These are phyloP conservation scores for Miscanthus lutarioriparius DNA, from an alignment of 176 grass and related monocot genomes.

Conservation along the genomic window DNA sequence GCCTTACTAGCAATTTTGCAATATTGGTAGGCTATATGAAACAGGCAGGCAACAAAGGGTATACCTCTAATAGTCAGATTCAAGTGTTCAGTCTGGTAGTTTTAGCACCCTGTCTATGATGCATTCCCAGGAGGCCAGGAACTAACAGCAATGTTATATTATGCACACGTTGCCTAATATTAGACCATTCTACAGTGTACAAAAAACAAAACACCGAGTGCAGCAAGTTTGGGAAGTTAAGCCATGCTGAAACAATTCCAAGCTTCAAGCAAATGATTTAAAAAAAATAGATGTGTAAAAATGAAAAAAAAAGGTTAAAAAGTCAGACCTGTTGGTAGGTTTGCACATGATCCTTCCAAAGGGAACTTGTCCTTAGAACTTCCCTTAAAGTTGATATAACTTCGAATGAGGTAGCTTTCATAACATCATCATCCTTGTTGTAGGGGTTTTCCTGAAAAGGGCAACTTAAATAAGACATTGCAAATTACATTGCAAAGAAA, in stretches of 20 bases:
- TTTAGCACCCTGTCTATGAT: not conserved
- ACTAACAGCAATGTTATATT: not conserved
- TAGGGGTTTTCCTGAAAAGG: slow-evolving; percentile 74
- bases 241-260: slow-evolving; percentile 12
- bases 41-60: slow-evolving; percentile 6
- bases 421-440: slow-evolving; percentile 87
- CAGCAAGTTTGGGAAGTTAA: not conserved
- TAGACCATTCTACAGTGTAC: not conserved
- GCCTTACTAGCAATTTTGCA: not conserved
- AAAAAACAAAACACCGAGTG: slow-evolving; percentile 15
- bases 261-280: not conserved
- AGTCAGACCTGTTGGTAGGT: slow-evolving; percentile 80
- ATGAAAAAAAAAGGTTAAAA: slow-evolving; percentile 4
- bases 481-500: not conserved
- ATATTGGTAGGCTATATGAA: slow-evolving; percentile 2
- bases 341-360: slow-evolving; percentile 99
- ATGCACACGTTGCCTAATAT: not conserved
- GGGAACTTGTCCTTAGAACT: slow-evolving; percentile 78
- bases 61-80: not conserved
- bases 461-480: slow-evolving; percentile 21
- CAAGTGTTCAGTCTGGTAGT: not conserved
- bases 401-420: slow-evolving; percentile 98
- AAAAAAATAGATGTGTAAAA: not conserved
- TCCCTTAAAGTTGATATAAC: slow-evolving; percentile 99
- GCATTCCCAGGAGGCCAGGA: not conserved